Percentiles rank a stretch among this genome's conserved stretches.
Conservation (phyloP, 202 grass and related monocot genomes). For the Schoenoplectus triqueter region DNA sequence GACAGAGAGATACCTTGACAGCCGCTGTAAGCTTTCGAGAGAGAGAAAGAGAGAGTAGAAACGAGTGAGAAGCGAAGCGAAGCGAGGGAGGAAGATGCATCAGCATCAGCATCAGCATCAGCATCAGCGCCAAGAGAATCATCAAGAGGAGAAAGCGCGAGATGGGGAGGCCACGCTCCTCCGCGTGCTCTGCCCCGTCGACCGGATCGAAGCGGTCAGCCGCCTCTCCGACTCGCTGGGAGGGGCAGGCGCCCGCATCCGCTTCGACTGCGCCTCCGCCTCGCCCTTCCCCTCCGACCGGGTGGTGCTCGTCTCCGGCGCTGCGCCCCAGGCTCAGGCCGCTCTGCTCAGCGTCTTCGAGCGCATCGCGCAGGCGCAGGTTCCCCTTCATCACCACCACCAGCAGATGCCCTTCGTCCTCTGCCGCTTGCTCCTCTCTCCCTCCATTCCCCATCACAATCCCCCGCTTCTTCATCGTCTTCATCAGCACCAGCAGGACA, state of each 20-base stretch:
- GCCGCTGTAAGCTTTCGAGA: no score
- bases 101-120: no score
- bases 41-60: no score
- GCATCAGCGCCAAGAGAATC: background rate
- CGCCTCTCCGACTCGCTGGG: conserved; percentile 21
- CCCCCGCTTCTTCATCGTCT: background rate
- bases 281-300: conserved; percentile 18
- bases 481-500: background rate
- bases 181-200: conserved; percentile 23
- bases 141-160: background rate
- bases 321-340: conserved; percentile 1
- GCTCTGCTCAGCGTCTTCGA: conserved; percentile 18
- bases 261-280: conserved; percentile 24
- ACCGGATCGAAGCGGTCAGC: conserved; percentile 14
- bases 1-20: no score
- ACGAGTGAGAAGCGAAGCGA: no score
- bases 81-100: background rate
- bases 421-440: conserved; percentile 16
- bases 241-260: background rate
- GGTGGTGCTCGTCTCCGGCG: conserved; percentile 20
- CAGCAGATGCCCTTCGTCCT: background rate
- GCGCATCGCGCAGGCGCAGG: background rate
- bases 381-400: background rate
- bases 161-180: background rate
- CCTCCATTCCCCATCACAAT: background rate